Percentiles rank a stretch among this genome's conserved stretches.
These are phyloP conservation scores for Beauveria scarabaeidicola DNA, from an alignment of 2,329 filamentous ascomycete species.

Conservation along the genomic window DNA sequence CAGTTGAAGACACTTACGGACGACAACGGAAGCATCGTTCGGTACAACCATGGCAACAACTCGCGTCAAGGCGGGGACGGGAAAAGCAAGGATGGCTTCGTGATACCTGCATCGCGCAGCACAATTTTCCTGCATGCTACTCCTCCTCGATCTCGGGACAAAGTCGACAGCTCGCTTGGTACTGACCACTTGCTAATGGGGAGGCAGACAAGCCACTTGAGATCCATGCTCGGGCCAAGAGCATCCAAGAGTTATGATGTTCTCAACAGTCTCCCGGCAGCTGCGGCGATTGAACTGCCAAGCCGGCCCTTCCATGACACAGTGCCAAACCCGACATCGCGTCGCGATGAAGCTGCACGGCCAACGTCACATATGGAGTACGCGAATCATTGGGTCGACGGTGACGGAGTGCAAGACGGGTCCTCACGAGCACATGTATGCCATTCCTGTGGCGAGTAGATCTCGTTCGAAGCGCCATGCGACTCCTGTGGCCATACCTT, in stretches of 20 bases:
- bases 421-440: slow-evolving; percentile 29
- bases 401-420: slow-evolving; percentile 1
- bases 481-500: slow-evolving; percentile 42
- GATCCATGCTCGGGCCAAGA: not conserved
- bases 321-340: no score
- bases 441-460: slow-evolving; percentile 39
- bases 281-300: not conserved
- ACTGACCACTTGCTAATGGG: not conserved
- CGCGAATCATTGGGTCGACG: not conserved
- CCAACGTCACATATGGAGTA: not conserved
- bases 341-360: not conserved
- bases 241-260: not conserved
- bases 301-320: not conserved
- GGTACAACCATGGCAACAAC: slow-evolving; percentile 12
- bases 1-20: slow-evolving; percentile 2
- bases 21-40: not conserved
- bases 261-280: not conserved
- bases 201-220: not conserved
- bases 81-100: slow-evolving; percentile 13
- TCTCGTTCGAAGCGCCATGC: slow-evolving; percentile 32
- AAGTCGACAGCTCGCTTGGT: not conserved
- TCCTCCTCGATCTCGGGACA: not conserved
- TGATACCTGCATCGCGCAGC: slow-evolving; percentile 13
- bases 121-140: not conserved
- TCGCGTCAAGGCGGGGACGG: slow-evolving; percentile 16